Base-by-base conservation (phyloP, 495 filamentous ascomycete species). In the Penicillium antarcticum region DNA sequence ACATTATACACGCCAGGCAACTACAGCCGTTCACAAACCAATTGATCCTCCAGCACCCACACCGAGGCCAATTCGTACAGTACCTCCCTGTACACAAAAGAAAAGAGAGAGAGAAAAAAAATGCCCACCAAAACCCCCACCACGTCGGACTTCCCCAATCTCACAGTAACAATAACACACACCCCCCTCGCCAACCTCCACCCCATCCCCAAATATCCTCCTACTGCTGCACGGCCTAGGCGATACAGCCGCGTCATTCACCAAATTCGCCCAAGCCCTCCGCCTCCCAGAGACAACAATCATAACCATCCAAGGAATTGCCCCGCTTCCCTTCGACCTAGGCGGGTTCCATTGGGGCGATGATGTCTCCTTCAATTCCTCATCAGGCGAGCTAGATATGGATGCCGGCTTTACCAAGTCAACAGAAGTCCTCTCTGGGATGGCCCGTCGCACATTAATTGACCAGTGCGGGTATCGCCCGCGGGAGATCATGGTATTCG, bases 261-360 rank as follows among this genome's bases (percentile, higher is more conserved):
- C 83, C 43, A 55, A 68, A n/a, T 84, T 97, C 51, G 89, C 81
- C 33, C 70, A 71, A n/a, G 81, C 83, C 54, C 69, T 97, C n/a
- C 66, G 79, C 36, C 82, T 97, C 11, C 90, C 92, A 0, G 87
- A 91, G 60, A 94, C 95, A 36, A 78, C 81, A 24, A 80, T 82
- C 60, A 76, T 98, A 31, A 81, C 90, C 4, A 66, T 97, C 21
- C 86, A 85, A 63, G 94, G 83, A 0, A 83, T 86, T 0, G 75
- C 69, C n/a, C 81, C 82, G 0, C 71, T 97, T 3, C 91, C 92
- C 6, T 81, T 90, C 43, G 76, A 86, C 23, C 71, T 92, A 0
- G 76, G 81, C 11, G 89, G 89, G 18, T 97, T 84, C 63, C 91
- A 97, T 70, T 97, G 92, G 92, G 91, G 91, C 43, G 89, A 97